A percentile compares a stretch with the other conserved stretches of the same genome.
Conservation (phyloP, 148 eudicot genomes). For the Silene latifolia region DNA sequence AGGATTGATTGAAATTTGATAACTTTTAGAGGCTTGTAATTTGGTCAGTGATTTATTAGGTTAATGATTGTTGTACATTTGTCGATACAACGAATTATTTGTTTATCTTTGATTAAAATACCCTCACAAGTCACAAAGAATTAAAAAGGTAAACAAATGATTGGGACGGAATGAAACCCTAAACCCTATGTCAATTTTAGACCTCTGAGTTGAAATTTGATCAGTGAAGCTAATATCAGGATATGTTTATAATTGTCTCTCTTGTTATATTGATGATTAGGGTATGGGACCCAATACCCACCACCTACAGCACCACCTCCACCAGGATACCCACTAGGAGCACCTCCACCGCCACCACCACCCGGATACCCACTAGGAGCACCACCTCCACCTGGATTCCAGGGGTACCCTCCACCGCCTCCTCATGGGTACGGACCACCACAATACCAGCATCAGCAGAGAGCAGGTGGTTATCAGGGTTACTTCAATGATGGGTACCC, state of each 20-base stretch:
- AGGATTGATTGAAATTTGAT: neutral
- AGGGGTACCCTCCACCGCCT: slow-evolving; percentile 36
- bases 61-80: too few species aligned
- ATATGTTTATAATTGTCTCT: neutral
- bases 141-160: too few species aligned
- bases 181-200: neutral
- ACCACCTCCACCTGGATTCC: slow-evolving; percentile 41
- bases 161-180: neutral
- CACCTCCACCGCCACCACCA: slow-evolving; percentile 1
- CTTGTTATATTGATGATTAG: slow-evolving; percentile 12
- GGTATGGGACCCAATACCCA: slow-evolving; percentile 43
- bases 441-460: slow-evolving; percentile 33
- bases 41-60: too few species aligned
- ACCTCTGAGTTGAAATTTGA: neutral
- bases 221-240: neutral
- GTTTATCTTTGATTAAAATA: too few species aligned
- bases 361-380: slow-evolving; percentile 34
- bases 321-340: slow-evolving; percentile 20
- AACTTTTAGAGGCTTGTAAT: too few species aligned
- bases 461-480: slow-evolving; percentile 46
- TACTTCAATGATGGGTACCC: slow-evolving; percentile 57
- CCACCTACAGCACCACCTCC: slow-evolving; percentile 42
- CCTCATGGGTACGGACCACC: slow-evolving; percentile 30
- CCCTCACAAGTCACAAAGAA: too few species aligned
- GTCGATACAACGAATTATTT: too few species aligned